Conservation (phyloP, 805 yeast genomes). For the Kodamaea jinghongensis region DNA sequence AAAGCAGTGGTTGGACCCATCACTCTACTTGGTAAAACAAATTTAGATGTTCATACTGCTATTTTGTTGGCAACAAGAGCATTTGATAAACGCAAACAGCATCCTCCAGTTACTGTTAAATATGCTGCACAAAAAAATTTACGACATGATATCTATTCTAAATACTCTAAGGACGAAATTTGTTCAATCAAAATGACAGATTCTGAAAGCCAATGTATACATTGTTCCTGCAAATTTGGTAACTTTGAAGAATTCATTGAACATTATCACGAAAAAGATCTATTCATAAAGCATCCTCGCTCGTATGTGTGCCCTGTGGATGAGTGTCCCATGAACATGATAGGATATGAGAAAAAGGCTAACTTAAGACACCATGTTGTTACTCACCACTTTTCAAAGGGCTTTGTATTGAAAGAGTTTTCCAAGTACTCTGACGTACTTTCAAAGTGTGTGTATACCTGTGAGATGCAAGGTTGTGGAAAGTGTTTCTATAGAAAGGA, state of each 20-base stretch:
- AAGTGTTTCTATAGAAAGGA: conserved; percentile 16
- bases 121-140: not conserved
- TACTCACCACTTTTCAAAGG: conserved; percentile 22
- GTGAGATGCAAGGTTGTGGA: conserved; percentile 12
- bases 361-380: conserved; percentile 29
- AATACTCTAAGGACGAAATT: conserved; percentile 2
- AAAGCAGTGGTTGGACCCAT: conserved; percentile 4
- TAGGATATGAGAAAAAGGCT: conserved; percentile 35
- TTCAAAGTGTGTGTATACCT: conserved; percentile 9
- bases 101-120: not conserved
- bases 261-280: conserved; percentile 31
- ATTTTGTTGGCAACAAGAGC: conserved; percentile 7
- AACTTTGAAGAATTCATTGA: conserved; percentile 29
- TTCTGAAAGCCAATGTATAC: conserved; percentile 16
- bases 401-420: conserved; percentile 12
- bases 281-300: conserved; percentile 20
- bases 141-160: not conserved
- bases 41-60: conserved; percentile 9
- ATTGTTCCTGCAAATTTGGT: conserved; percentile 30
- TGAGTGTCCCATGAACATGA: conserved; percentile 40
- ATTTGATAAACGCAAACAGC: not conserved
- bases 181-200: conserved; percentile 4
- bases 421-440: conserved; percentile 6
- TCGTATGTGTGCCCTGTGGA: conserved; percentile 30
- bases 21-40: not conserved